A percentile compares a stretch with the other conserved stretches of the same genome.
Evolutionary conservation across 768 basidiomycete species (phyloP).

Genomic region (Mycena capillaripes): DNA sequence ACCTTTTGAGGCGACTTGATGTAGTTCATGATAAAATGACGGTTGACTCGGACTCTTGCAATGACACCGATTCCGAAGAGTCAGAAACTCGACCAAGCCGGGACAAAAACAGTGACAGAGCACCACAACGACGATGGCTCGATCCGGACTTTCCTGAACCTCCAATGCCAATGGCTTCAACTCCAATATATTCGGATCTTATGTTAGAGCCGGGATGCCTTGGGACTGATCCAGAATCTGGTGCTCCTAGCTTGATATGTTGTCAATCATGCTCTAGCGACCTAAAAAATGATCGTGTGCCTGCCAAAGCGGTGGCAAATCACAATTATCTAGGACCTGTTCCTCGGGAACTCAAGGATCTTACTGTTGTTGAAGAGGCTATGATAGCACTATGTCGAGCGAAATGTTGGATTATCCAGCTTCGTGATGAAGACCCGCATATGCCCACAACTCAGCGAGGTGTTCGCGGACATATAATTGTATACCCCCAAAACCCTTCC

Average conservation of each 20-base stretch:
- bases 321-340: conserved; percentile 18
- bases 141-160: background rate
- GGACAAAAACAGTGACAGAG: too few species aligned
- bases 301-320: conserved; percentile 1
- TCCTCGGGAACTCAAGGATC: conserved; percentile 15
- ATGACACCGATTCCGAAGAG: background rate
- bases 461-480: background rate
- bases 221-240: background rate
- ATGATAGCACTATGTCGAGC: conserved; percentile 16
- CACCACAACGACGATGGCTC: background rate
- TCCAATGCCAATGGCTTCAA: background rate
- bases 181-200: background rate
- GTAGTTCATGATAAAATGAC: background rate
- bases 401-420: background rate
- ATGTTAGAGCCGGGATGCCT: background rate
- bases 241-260: background rate
- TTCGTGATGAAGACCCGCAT: background rate
- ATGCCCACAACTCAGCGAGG: background rate
- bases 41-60: background rate
- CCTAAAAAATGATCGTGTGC: background rate
- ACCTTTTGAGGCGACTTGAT: background rate
- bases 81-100: background rate
- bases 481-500: too few species aligned
- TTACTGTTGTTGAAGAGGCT: conserved; percentile 25
- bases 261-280: background rate